These are phyloP conservation scores for Cyberlindnera mycetangii DNA, from an alignment of 805 yeast species.

Conservation along the genomic window DNA sequence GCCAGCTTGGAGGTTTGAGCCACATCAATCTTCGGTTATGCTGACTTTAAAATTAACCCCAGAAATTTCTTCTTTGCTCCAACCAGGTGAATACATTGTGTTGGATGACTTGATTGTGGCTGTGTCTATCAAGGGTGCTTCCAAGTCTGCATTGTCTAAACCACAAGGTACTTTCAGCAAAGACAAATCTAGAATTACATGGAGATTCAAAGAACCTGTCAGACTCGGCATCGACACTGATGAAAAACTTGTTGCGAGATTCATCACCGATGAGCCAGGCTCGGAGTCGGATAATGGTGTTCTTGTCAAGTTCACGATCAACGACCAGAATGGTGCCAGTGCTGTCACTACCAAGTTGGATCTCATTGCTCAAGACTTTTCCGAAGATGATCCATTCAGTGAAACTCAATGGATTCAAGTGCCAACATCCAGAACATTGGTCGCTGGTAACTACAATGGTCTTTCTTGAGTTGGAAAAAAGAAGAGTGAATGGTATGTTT, in stretches of 20 bases:
- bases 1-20: slow-evolving; percentile 90
- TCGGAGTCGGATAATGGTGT: slow-evolving; percentile 75
- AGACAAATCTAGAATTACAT: slow-evolving; percentile 81
- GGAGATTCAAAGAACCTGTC: slow-evolving; percentile 60
- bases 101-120: slow-evolving; percentile 39
- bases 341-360: slow-evolving; percentile 41
- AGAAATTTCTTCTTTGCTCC: slow-evolving; percentile 35
- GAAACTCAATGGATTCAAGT: slow-evolving; percentile 34
- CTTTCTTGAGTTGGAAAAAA: slow-evolving; percentile 6
- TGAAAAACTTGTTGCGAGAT: slow-evolving; percentile 80
- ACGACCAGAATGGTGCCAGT: slow-evolving; percentile 40
- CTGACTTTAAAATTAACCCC: slow-evolving; percentile 62
- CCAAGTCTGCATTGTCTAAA: slow-evolving; percentile 75
- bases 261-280: slow-evolving; percentile 70
- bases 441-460: slow-evolving; percentile 38
- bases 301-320: slow-evolving; percentile 58
- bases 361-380: slow-evolving; percentile 35
- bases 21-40: slow-evolving; percentile 80
- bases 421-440: slow-evolving; percentile 32
- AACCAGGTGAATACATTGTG: slow-evolving; percentile 35
- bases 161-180: slow-evolving; percentile 91
- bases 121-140: slow-evolving; percentile 61
- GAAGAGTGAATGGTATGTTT: background rate
- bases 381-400: slow-evolving; percentile 39
- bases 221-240: slow-evolving; percentile 39